Evolutionary conservation across 129 eudicot genomes (phyloP).

Genomic region (Solidago caesia): DNA sequence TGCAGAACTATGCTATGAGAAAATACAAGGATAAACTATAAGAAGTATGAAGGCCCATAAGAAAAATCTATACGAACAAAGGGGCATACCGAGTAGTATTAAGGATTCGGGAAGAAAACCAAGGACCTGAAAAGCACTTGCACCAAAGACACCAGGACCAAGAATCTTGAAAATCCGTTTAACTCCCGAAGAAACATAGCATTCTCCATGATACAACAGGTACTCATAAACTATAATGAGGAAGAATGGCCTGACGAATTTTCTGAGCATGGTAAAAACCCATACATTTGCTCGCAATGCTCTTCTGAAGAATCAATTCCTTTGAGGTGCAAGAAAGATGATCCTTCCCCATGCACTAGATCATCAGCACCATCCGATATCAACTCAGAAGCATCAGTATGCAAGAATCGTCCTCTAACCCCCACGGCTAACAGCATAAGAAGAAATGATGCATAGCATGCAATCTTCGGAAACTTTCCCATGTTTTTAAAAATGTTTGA

Average conservation of each 20-base stretch:
- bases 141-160: slow-evolving; percentile 89
- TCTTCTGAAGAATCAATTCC: slow-evolving; percentile 35
- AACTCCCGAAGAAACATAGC: slow-evolving; percentile 64
- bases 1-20: neutral
- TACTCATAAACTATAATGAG: slow-evolving; percentile 67
- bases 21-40: neutral
- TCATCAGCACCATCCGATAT: slow-evolving; percentile 52
- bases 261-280: slow-evolving; percentile 75
- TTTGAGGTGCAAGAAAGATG: slow-evolving; percentile 32
- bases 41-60: neutral
- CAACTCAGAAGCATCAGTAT: slow-evolving; percentile 16
- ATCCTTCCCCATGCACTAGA: slow-evolving; percentile 1
- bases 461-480: slow-evolving; percentile 10
- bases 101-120: slow-evolving; percentile 72
- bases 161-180: slow-evolving; percentile 73
- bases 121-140: slow-evolving; percentile 71
- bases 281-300: slow-evolving; percentile 72
- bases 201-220: slow-evolving; percentile 61
- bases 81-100: slow-evolving; percentile 55
- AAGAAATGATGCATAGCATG: slow-evolving; percentile 21
- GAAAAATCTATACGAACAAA: neutral
- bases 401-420: slow-evolving; percentile 37
- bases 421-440: slow-evolving; percentile 22
- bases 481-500: slow-evolving; percentile 24
- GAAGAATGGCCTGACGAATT: slow-evolving; percentile 59